Evolutionary conservation across 2,329 filamentous ascomycete genomes (phyloP).

Genomic region (Arthrobotrys iridis): DNA sequence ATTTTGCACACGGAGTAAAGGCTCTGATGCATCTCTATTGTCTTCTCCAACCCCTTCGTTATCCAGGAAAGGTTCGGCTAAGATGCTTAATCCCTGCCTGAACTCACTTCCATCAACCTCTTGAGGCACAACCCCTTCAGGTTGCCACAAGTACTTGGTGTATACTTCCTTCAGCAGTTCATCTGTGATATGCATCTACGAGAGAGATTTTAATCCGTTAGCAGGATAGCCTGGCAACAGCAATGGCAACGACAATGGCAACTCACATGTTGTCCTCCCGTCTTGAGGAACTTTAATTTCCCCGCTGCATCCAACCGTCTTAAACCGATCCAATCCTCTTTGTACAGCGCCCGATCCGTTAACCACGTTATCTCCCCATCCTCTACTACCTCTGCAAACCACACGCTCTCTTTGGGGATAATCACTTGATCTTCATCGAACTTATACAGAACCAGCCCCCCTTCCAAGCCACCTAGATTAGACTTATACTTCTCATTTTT

Average conservation of each 20-base stretch:
- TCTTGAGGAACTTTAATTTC: conserved; percentile 77
- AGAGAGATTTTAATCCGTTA: background rate
- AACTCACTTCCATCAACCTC: conserved; percentile 1
- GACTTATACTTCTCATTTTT: conserved; percentile 80
- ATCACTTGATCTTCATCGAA: conserved; percentile 88
- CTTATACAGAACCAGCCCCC: conserved; percentile 82
- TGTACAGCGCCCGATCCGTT: conserved; percentile 77
- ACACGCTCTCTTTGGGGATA: conserved; percentile 87
- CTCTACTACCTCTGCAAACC: conserved; percentile 84
- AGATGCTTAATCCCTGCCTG: background rate
- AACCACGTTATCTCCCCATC: conserved; percentile 72
- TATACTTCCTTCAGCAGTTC: conserved; percentile 40
- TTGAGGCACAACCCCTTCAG: conserved; percentile 17
- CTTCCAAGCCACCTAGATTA: conserved; percentile 75
- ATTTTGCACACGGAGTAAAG: conserved; percentile 21
- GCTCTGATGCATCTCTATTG: background rate
- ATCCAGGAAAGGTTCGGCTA: conserved; percentile 1
- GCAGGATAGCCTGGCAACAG: background rate
- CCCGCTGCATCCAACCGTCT: conserved; percentile 80
- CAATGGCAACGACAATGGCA: background rate
- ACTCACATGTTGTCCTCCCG: conserved; percentile 82
- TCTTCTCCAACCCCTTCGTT: background rate
- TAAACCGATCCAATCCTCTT: conserved; percentile 92
- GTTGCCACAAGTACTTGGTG: conserved; percentile 49
- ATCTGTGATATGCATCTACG: conserved; percentile 50